Conservation (phyloP, 2,329 filamentous ascomycete species). For the Fusarium sp. region DNA sequence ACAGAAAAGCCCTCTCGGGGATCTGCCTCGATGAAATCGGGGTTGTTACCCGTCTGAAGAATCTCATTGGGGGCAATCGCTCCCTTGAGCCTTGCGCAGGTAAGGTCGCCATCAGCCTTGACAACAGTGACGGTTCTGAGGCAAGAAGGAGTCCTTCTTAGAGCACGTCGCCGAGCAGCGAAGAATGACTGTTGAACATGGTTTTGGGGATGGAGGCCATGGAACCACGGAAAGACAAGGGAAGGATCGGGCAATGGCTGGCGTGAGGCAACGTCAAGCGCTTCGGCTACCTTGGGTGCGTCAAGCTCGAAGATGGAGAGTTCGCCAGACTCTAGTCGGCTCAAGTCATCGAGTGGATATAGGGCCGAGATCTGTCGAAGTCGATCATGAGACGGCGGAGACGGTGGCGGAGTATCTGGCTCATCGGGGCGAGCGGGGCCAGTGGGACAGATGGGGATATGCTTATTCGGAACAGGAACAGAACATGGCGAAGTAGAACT, state of each 20-base stretch:
- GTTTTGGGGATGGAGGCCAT: slow-evolving; percentile 89
- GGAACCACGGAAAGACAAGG: slow-evolving; percentile 95
- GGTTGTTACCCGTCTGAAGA: slow-evolving; percentile 59
- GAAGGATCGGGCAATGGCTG: slow-evolving; percentile 85
- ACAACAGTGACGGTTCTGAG: slow-evolving; percentile 84
- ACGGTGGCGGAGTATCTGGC: slow-evolving; percentile 69
- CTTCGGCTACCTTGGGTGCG: slow-evolving; percentile 71
- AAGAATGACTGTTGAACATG: slow-evolving; percentile 91
- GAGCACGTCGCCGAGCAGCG: slow-evolving; percentile 73
- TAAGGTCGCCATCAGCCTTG: slow-evolving; percentile 85
- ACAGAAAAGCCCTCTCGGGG: slow-evolving; percentile 92
- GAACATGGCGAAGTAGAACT: slow-evolving; percentile 42
- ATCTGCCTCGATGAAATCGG: slow-evolving; percentile 81
- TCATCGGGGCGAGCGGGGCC: slow-evolving; percentile 67
- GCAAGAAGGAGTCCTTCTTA: slow-evolving; percentile 73
- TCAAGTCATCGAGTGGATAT: slow-evolving; percentile 73
- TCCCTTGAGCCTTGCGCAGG: slow-evolving; percentile 79
- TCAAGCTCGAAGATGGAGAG: slow-evolving; percentile 76
- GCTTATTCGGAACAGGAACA: slow-evolving; percentile 79
- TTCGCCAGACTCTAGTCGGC: slow-evolving; percentile 58
- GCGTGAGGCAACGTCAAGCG: slow-evolving; percentile 76
- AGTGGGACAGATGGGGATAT: slow-evolving; percentile 86
- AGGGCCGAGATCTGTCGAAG: slow-evolving; percentile 72
- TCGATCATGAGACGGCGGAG: slow-evolving; percentile 67
- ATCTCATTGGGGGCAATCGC: slow-evolving; percentile 85